Conservation (phyloP, 768 basidiomycete genomes). For the Mycena amicta region DNA sequence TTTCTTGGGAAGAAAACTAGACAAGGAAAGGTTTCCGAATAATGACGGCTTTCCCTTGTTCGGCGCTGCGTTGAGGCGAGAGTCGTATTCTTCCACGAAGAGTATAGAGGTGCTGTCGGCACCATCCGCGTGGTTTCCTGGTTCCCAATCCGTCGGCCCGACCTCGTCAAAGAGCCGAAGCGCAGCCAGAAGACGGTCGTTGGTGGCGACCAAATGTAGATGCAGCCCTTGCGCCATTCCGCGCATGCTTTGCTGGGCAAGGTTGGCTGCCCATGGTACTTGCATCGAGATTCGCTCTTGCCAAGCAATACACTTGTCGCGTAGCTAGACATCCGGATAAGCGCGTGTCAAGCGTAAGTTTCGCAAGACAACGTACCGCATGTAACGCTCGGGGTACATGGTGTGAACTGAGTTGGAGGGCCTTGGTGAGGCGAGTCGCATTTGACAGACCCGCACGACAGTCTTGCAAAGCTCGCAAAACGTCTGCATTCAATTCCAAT, state of each 20-base stretch:
- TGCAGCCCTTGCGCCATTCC: background rate
- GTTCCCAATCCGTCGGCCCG: constrained; percentile 1
- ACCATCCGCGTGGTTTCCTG: background rate
- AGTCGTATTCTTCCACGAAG: background rate
- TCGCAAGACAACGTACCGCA: background rate
- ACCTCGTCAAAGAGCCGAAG: background rate
- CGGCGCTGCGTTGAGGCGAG: background rate
- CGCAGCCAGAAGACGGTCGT: background rate
- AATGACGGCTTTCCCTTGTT: background rate
- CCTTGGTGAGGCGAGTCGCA: background rate
- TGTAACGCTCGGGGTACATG: background rate
- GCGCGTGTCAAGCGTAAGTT: background rate
- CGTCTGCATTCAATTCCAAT: background rate
- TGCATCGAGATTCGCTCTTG: constrained; percentile 1
- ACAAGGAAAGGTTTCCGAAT: background rate
- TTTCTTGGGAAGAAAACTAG: background rate
- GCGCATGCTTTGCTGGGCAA: background rate
- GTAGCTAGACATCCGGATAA: background rate
- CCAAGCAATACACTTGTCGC: background rate
- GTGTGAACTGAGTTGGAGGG: background rate
- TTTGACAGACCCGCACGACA: background rate
- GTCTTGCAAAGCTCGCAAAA: background rate
- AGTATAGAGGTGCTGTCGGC: background rate
- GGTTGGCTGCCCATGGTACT: constrained; percentile 1
- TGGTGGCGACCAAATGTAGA: background rate